Base-by-base conservation (phyloP, 768 basidiomycete genomes). In the Astraeus odoratus region DNA sequence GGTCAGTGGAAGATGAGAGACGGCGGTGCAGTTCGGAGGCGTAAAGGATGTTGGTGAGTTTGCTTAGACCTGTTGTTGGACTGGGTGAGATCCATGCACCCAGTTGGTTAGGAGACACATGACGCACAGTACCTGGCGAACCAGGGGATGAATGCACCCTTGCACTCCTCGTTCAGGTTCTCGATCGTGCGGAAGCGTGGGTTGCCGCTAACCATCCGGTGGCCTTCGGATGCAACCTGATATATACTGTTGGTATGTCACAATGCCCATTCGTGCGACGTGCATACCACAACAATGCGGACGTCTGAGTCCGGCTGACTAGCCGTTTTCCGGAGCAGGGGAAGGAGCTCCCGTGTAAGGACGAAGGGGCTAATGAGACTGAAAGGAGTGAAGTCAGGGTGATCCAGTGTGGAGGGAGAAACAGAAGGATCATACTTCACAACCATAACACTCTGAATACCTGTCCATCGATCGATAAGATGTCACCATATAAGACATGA, bases 331-430 rank as follows among this genome's bases (percentile, higher is more conserved):
- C 61, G 63, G 38, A 83, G 54, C 2, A 81, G 55, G 2, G 81
- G 76, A 29, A 81, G 65, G 6, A 83, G 67, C 3, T 71, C 67
- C 18, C 67, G 59, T 8, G 78, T 81, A 49, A 83, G 71, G 12
- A 75, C 69, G 44, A 78, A 56, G 58, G 79, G 79, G 63, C 77
- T 43, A 61, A 84, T 49, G 64, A 76, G 64, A 60, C 77, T 61
- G 59, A 31, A 23, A 65, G 44, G 18, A 7, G 8, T 26, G 16
- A 3, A 18, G 35, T 41, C 39, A 29, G 19, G n/a, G 8, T 8
- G 12, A 67, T 65, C 18, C 54, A 54, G 29, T 59, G 56, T 18
- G 10, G 22, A 27, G 29, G 42, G 7, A n/a, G 26, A n/a, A n/a
- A n/a, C 15, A 4, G 8, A 5, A 4, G 27, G n/a, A 41, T 58